Percentiles rank a stretch among this genome's conserved stretches.
phyloP scores from a whole-genome alignment of 441 rosid species.

The Mallotus japonicus region DNA sequence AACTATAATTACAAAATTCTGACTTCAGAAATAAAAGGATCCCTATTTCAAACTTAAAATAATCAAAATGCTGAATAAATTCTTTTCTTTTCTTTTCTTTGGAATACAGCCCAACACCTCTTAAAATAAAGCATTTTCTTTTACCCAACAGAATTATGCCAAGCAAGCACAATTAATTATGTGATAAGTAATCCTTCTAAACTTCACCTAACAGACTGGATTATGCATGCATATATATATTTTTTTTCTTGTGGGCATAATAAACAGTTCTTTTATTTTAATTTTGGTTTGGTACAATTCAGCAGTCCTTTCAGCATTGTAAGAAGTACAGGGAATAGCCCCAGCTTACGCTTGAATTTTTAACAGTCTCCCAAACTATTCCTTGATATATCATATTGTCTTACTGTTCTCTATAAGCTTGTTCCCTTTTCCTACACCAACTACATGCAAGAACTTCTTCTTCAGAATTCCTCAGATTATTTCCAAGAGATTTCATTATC shows the following conservation, averaged over 20 bases:
- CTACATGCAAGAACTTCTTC: not conserved
- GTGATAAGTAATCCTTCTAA: not conserved
- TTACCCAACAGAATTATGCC: too few relatives aligned
- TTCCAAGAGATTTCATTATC: not conserved
- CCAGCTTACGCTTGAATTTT: not conserved
- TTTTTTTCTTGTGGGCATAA: not conserved
- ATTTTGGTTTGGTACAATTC: too few relatives aligned
- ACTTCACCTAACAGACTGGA: not conserved
- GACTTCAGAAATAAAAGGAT: not conserved
- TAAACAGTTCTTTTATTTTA: not conserved
- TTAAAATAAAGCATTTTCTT: too few relatives aligned
- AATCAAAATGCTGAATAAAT: not conserved
- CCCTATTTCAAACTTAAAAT: not conserved
- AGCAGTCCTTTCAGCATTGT: not conserved
- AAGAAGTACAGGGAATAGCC: not conserved
- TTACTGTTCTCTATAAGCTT: not conserved
- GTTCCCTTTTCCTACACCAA: too few relatives aligned
- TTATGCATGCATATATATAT: not conserved
- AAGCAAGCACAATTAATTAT: not conserved
- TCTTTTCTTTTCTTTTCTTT: too few relatives aligned
- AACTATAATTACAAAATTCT: not conserved
- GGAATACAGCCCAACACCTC: too few relatives aligned
- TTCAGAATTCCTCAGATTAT: not conserved
- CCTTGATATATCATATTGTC: not conserved
- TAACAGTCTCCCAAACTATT: conserved; percentile 1